phyloP scores from a whole-genome alignment of 306 rosid genomes.

The Abrus precatorius region DNA sequence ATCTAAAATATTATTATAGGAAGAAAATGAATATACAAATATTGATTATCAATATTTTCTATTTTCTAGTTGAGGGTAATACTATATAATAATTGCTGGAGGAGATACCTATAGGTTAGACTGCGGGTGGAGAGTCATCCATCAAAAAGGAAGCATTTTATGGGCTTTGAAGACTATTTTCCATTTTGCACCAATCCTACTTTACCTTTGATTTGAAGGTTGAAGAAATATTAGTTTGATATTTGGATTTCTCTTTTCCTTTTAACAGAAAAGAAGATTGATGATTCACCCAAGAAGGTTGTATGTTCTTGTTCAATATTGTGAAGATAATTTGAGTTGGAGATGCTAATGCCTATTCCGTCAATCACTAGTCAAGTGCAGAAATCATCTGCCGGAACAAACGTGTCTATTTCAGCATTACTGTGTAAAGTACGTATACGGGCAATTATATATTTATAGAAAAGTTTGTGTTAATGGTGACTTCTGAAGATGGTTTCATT shows the following conservation, averaged over 20 bases:
- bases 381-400: constrained; percentile 56
- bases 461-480: constrained; percentile 60
- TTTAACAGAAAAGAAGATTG: constrained; percentile 86
- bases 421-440: constrained; percentile 61
- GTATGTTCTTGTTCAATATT: constrained; percentile 89
- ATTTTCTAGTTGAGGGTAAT: constrained; percentile 6
- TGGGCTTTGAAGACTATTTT: constrained; percentile 7
- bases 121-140: constrained; percentile 3
- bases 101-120: constrained; percentile 9
- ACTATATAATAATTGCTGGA: neutral
- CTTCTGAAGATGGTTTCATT: constrained; percentile 55
- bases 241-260: constrained; percentile 36
- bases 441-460: constrained; percentile 63
- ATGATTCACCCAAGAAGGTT: constrained; percentile 83
- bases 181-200: neutral
- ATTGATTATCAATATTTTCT: neutral
- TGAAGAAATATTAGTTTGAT: constrained; percentile 46
- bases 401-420: constrained; percentile 55
- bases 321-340: constrained; percentile 63
- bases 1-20: neutral
- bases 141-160: constrained; percentile 4
- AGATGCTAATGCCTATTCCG: constrained; percentile 44
- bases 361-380: constrained; percentile 49
- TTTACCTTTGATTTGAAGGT: constrained; percentile 17
- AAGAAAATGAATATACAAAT: neutral